Evolutionary conservation across 202 grass and related monocot species (phyloP), one percentile per base, ranked within the genome.

Genomic region (Zoysia matrella): DNA sequence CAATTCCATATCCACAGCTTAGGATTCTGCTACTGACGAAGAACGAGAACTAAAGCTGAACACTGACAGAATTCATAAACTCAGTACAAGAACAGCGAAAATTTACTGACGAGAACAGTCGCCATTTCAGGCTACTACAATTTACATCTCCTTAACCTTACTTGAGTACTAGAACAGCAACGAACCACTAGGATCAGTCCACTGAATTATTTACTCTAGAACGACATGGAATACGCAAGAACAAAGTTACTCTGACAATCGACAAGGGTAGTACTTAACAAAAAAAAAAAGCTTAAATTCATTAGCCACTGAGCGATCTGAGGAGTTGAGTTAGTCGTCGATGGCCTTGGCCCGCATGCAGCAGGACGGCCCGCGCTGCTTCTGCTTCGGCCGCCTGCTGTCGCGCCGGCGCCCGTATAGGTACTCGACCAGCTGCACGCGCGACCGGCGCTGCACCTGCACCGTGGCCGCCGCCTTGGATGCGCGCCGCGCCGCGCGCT

Each of bases 341-440:
- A 88, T 85, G 65, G 92, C 79, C 78, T 91, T 95, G 45, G 81
- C 66, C 71, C 85, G 88, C 77, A 99, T 89, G 82, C 96, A 99
- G 83, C 22, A 30, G 22, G 22, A 30, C 22, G 22, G 22, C 22
- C 22, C 22, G 22, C 22, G 22, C 22, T 30, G 22, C 22, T 30
- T 30, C 22, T 30, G 22, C 22, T 30, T 30, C 22, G 22, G 22
- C 22, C 22, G 22, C 22, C 22, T 30, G 22, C 22, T 30, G 22
- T 30, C 22, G 22, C 22, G 22, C 22, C 22, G 22, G 22, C 22
- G 22, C 22, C 22, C 22, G 22, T 30, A 30, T 30, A 30, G 22
- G 22, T 30, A 30, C 22, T 30, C 22, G 22, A 30, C 22, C 22
- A 30, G 22, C 22, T 30, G 22, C 22, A 30, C 22, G 90, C 88